Conservation (phyloP, 1,139 yeast genomes). For the Lodderomyces theae region DNA sequence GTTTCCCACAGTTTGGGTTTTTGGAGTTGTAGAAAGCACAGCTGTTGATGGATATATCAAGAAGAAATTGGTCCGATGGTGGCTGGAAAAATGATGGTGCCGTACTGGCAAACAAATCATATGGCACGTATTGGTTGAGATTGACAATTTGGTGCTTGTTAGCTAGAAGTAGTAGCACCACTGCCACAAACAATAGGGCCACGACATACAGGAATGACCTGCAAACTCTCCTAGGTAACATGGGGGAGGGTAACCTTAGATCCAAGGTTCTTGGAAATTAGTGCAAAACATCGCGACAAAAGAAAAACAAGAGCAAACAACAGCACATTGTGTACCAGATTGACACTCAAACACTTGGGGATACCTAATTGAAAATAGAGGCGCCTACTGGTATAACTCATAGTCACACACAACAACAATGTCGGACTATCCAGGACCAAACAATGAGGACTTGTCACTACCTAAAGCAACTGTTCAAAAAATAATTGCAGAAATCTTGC, state of each 20-base stretch:
- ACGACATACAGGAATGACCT: slow-evolving; percentile 7
- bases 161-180: slow-evolving; percentile 28
- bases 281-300: slow-evolving; percentile 1
- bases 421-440: slow-evolving; percentile 39
- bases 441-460: slow-evolving; percentile 44
- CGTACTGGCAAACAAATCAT: slow-evolving; percentile 17
- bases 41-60: slow-evolving; percentile 33
- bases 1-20: slow-evolving; percentile 32
- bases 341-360: neutral
- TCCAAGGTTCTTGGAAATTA: too few species aligned
- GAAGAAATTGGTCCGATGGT: slow-evolving; percentile 33
- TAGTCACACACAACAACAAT: slow-evolving; percentile 15
- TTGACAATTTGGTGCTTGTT: slow-evolving; percentile 30
- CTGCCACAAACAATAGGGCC: slow-evolving; percentile 18
- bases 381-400: neutral
- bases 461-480: slow-evolving; percentile 91
- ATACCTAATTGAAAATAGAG: too few species aligned
- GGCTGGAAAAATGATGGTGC: slow-evolving; percentile 44
- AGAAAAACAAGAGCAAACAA: neutral
- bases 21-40: slow-evolving; percentile 29
- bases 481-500: slow-evolving; percentile 85
- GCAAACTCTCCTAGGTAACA: slow-evolving; percentile 9
- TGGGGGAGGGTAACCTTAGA: neutral
- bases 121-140: slow-evolving; percentile 26
- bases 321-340: neutral